Base-by-base conservation (phyloP, 495 filamentous ascomycete genomes). In the Aspergillus sclerotiicarbonarius region DNA sequence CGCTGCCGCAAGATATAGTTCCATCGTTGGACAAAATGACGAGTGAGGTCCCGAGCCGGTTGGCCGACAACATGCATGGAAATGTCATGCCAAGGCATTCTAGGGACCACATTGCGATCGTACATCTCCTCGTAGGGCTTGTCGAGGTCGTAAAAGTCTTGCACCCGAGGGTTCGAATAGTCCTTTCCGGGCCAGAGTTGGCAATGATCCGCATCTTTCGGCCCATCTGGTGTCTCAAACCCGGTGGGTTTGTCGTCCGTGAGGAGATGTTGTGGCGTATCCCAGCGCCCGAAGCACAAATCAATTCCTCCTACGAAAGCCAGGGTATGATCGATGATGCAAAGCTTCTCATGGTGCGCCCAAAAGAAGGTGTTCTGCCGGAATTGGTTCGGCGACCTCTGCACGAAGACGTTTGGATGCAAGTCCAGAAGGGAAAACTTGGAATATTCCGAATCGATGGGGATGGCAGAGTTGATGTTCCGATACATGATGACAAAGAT, bases 41-140 rank as follows among this genome's bases (percentile, higher is more conserved):
- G 83, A 20, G 92, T 96, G 47, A 98, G 82, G 74, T 99, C 94
- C 53, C 94, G 81, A 2, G 94, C 94, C 0, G 94, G 94, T 67
- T 98, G 94, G 37, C 94, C 94, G 21, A 98, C 92, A 25, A 99
- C 88, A 73, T 99, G 94, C 94, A 99, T 99, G 10, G 88, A 86
- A 53, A 99, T 94, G 70, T 99, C 94, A 66, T 99, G 94, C 94
- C 94, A 99, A 3, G 95, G 95, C 94, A 98, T 99, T 53, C 94
- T 80, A 0, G 95, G 90, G 16, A 94, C 80, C 66, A 87, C 85
- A 35, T 85, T 86, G 43, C 94, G 83, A 66, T 98, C 91, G 65
- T 99, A 99, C 94, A 99, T 99, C 71, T 99, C 94, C 62, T 95
- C 95, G 67, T 98, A 99, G 10, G 94, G 94, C 67, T 95, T 94